phyloP scores from a whole-genome alignment of 306 rosid genomes.

The Fragaria nilgerrensis region DNA sequence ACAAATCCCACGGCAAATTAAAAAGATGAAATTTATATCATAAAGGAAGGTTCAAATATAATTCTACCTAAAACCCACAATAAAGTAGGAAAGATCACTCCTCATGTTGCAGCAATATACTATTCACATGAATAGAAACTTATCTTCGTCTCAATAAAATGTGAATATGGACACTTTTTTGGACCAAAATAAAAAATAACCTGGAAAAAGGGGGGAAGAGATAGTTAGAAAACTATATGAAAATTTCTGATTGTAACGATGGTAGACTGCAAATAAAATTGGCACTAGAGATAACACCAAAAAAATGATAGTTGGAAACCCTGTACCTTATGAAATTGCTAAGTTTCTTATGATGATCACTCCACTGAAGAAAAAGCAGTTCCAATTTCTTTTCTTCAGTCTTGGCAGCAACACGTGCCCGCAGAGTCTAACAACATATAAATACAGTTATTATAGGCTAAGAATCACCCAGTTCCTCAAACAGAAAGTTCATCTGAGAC shows the following conservation, averaged over 20 bases:
- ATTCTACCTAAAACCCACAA: constrained; percentile 50
- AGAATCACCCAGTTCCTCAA: constrained; percentile 6
- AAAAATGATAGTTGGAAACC: constrained; percentile 10
- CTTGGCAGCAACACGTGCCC: constrained; percentile 96
- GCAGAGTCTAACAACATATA: constrained; percentile 59
- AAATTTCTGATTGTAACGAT: constrained; percentile 11
- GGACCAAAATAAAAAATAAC: constrained; percentile 98
- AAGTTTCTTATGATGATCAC: constrained; percentile 88
- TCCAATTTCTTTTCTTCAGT: constrained; percentile 97
- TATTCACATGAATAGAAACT: constrained; percentile 88
- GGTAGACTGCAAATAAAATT: constrained; percentile 19
- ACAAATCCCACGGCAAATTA: constrained; percentile 22
- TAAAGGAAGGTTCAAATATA: constrained; percentile 7
- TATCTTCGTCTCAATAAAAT: constrained; percentile 94
- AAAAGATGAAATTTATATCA: constrained; percentile 10
- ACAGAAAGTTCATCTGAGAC: neutral
- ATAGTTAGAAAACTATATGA: constrained; percentile 14
- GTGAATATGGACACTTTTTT: constrained; percentile 99
- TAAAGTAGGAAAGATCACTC: constrained; percentile 46
- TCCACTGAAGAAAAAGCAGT: constrained; percentile 94
- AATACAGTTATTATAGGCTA: constrained; percentile 3
- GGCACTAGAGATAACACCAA: constrained; percentile 5
- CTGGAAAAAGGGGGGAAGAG: constrained; percentile 44
- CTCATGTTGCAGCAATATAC: constrained; percentile 69
- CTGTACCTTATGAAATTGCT: constrained; percentile 90